A percentile compares a stretch with the other conserved stretches of the same genome.
phyloP scores from a whole-genome alignment of 768 basidiomycete genomes.

The Omphalotus guepiniiformis region DNA sequence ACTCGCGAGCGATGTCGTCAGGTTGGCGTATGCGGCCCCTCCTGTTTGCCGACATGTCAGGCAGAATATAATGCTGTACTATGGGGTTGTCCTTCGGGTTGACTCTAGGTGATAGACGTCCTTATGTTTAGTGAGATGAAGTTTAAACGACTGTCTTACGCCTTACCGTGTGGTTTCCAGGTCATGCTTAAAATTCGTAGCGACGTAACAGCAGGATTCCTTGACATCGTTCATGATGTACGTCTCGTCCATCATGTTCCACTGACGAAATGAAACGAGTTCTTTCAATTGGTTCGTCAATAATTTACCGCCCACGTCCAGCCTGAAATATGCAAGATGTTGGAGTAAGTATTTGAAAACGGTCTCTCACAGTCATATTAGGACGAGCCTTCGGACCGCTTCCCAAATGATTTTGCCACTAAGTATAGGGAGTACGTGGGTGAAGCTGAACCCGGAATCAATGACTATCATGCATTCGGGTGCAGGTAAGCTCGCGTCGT shows the following conservation, averaged over 20 bases:
- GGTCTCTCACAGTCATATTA: slow-evolving; percentile 10
- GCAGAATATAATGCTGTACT: slow-evolving; percentile 86
- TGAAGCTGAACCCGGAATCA: slow-evolving; percentile 93
- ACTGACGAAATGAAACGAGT: slow-evolving; percentile 90
- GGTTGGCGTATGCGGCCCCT: slow-evolving; percentile 51
- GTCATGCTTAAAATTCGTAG: slow-evolving; percentile 65
- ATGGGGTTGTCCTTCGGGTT: slow-evolving; percentile 60
- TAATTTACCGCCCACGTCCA: slow-evolving; percentile 94
- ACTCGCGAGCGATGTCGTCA: slow-evolving; percentile 49
- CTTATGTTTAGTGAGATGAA: background rate
- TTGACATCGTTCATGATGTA: slow-evolving; percentile 92
- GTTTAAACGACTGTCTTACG: too few relatives aligned
- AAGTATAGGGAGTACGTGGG: slow-evolving; percentile 84
- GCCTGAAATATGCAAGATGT: slow-evolving; percentile 41
- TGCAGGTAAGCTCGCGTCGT: slow-evolving; percentile 37
- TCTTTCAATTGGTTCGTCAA: slow-evolving; percentile 95
- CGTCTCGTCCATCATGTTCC: slow-evolving; percentile 98
- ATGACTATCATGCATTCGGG: slow-evolving; percentile 82
- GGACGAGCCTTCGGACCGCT: slow-evolving; percentile 67
- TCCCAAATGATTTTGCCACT: slow-evolving; percentile 70
- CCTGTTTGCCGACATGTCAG: slow-evolving; percentile 73
- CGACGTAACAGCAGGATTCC: slow-evolving; percentile 86
- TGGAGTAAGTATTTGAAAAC: slow-evolving; percentile 13
- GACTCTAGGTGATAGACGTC: slow-evolving; percentile 29
- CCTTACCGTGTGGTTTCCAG: slow-evolving; percentile 78